phyloP scores from a whole-genome alignment of 305 asterid genomes.

The Rubia occidens region DNA sequence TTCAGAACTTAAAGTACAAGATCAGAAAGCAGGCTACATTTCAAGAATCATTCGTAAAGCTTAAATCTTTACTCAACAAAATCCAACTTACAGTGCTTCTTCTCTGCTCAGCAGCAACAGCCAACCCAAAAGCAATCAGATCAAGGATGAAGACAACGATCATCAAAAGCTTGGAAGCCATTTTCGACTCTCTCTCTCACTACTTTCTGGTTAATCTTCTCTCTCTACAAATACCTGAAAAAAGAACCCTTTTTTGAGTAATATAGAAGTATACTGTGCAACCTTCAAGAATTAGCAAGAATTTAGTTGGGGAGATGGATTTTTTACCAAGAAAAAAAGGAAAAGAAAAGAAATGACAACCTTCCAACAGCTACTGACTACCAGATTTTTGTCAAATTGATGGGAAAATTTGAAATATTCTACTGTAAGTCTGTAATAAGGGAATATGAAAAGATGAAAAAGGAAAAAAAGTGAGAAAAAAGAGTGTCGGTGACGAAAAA shows the following conservation, averaged over 20 bases:
- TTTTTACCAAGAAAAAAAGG: slow-evolving; percentile 8
- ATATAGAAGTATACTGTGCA: slow-evolving; percentile 17
- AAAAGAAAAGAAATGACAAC: slow-evolving; percentile 23
- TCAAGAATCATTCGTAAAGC: neutral
- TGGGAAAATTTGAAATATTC: neutral
- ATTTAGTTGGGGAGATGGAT: neutral
- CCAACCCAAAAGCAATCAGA: slow-evolving; percentile 81
- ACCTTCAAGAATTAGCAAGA: neutral
- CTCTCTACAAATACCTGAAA: slow-evolving; percentile 27
- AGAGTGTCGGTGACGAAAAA: slow-evolving; percentile 17
- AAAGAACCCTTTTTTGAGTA: slow-evolving; percentile 28
- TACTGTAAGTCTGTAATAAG: no score
- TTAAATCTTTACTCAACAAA: neutral
- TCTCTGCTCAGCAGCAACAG: slow-evolving; percentile 88
- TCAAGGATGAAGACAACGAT: slow-evolving; percentile 49
- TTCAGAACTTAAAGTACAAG: neutral
- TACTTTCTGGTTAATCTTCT: slow-evolving; percentile 11
- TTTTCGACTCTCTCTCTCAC: slow-evolving; percentile 19
- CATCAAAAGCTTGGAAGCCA: slow-evolving; percentile 72
- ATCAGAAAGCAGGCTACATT: neutral
- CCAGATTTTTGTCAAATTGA: neutral
- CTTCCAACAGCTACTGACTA: slow-evolving; percentile 13
- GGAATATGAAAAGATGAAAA: neutral
- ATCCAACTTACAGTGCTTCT: slow-evolving; percentile 52
- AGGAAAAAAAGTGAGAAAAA: neutral